These are phyloP conservation scores for Maudiozyma barnettii DNA, from an alignment of 805 yeast species.

Conservation along the genomic window DNA sequence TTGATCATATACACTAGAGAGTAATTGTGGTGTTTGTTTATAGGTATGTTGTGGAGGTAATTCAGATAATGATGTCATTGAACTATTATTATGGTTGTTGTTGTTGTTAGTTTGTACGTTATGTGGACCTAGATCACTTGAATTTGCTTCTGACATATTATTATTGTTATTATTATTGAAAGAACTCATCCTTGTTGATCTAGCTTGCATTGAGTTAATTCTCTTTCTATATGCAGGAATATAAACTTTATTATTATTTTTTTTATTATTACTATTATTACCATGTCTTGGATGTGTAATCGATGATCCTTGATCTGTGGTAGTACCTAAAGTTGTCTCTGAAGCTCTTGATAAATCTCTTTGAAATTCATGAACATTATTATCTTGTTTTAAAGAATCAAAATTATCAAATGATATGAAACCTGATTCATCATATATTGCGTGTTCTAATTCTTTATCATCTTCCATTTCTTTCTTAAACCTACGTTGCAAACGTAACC, in stretches of 20 bases:
- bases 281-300: background rate
- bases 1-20: slow-evolving; percentile 5
- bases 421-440: slow-evolving; percentile 27
- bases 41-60: background rate
- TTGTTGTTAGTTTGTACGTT: background rate
- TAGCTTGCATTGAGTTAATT: slow-evolving; percentile 14
- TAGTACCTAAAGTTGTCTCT: background rate
- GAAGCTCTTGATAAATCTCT: background rate
- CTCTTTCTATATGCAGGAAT: slow-evolving; percentile 34
- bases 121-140: background rate
- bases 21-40: background rate
- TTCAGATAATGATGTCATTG: slow-evolving; percentile 1
- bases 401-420: slow-evolving; percentile 27
- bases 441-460: slow-evolving; percentile 27
- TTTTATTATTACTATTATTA: too few relatives aligned
- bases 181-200: background rate
- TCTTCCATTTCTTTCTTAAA: slow-evolving; percentile 32
- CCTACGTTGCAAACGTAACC: slow-evolving; percentile 33
- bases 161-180: background rate
- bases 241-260: slow-evolving; percentile 16
- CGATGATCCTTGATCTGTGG: background rate
- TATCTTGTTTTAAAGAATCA: slow-evolving; percentile 1
- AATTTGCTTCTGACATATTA: background rate
- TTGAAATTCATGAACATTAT: background rate
- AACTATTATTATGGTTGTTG: background rate